phyloP scores from a whole-genome alignment of 345 rosid genomes.

The Arabis alpina region DNA sequence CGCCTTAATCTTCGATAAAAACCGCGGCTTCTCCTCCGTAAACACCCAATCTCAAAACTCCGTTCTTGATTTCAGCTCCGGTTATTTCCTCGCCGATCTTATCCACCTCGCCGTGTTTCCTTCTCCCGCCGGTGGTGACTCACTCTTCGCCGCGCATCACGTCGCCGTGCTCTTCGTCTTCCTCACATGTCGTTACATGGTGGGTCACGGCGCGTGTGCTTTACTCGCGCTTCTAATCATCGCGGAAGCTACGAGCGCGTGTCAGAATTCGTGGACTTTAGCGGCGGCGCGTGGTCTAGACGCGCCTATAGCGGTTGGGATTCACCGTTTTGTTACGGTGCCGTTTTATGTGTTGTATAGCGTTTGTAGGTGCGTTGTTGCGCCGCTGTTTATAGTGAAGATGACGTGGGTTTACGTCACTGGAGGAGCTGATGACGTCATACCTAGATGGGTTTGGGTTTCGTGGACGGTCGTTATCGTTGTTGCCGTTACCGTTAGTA shows the following conservation, averaged over 20 bases:
- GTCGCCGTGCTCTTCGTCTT: constrained; percentile 81
- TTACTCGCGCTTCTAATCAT: constrained; percentile 64
- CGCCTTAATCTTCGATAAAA: constrained; percentile 21
- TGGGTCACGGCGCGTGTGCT: constrained; percentile 71
- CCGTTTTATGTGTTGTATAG: constrained; percentile 75
- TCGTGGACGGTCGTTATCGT: constrained; percentile 78
- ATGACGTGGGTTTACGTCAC: constrained; percentile 60
- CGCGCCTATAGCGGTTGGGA: constrained; percentile 43
- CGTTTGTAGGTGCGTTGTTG: constrained; percentile 65
- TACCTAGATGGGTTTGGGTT: constrained; percentile 86
- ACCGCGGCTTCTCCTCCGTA: constrained; percentile 32
- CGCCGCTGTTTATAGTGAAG: constrained; percentile 58
- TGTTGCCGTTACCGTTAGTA: constrained; percentile 66
- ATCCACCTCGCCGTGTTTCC: constrained; percentile 66
- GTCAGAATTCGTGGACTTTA: constrained; percentile 89
- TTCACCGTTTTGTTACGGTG: constrained; percentile 50
- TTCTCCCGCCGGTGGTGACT: constrained; percentile 68
- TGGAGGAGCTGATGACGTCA: constrained; percentile 59
- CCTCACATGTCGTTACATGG: constrained; percentile 72
- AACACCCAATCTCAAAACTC: constrained; percentile 55
- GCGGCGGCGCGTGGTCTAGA: constrained; percentile 57
- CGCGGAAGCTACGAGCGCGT: constrained; percentile 85
- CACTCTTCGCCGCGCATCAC: constrained; percentile 90
- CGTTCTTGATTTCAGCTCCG: constrained; percentile 76
- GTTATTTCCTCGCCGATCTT: constrained; percentile 79